Conservation (phyloP, 129 eudicot species). For the Flaveria brownii region DNA sequence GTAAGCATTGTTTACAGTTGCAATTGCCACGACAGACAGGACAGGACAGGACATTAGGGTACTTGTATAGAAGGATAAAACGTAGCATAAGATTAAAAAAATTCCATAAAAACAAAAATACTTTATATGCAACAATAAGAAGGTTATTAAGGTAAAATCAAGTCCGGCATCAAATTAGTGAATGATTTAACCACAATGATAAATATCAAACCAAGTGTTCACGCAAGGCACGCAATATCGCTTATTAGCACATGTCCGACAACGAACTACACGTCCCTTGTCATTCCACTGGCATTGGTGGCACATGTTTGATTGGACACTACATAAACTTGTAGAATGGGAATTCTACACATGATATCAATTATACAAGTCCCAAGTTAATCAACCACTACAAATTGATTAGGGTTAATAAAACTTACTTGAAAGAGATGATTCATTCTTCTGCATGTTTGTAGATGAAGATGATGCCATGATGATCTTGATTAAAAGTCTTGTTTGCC, state of each 20-base stretch:
- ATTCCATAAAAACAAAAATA: background rate
- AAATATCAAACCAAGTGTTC: slow-evolving; percentile 39
- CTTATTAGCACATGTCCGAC: slow-evolving; percentile 43
- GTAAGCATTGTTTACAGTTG: slow-evolving; percentile 73
- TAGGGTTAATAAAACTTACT: no score
- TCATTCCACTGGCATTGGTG: slow-evolving; percentile 81
- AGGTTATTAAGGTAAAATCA: background rate
- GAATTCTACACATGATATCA: no score
- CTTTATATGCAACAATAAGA: background rate
- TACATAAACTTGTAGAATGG: no score
- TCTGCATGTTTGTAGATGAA: no score
- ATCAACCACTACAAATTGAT: no score
- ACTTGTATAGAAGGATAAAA: slow-evolving; percentile 38
- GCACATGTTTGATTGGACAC: slow-evolving; percentile 40
- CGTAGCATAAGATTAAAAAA: background rate
- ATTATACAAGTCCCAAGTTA: no score
- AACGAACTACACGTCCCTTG: slow-evolving; percentile 60
- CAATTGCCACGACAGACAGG: slow-evolving; percentile 68
- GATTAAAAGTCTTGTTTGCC: no score
- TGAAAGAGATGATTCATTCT: no score
- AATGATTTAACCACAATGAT: background rate
- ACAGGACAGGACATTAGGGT: slow-evolving; percentile 74
- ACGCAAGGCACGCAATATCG: slow-evolving; percentile 64
- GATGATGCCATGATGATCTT: no score
- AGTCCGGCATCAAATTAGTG: background rate